Percentiles rank a stretch among this genome's conserved stretches.
Evolutionary conservation across 2,329 filamentous ascomycete species (phyloP).

Genomic region (Talaromyces sp.): DNA sequence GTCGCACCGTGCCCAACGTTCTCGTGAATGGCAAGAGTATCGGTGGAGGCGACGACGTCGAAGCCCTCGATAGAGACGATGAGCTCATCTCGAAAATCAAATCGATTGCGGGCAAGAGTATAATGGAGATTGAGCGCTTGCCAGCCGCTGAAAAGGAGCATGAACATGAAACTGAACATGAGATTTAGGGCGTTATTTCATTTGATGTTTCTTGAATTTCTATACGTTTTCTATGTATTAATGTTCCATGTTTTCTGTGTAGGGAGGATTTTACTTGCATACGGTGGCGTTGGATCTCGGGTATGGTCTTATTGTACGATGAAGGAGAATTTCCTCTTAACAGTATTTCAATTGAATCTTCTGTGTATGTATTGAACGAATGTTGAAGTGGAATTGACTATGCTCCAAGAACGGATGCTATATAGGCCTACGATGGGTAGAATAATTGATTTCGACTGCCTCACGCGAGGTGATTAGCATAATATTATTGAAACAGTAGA

Average conservation of each 20-base stretch:
- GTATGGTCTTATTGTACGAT: background rate
- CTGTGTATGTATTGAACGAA: background rate
- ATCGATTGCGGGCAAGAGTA: conserved; percentile 68
- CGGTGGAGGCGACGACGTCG: conserved; percentile 84
- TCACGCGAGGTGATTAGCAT: too few species aligned
- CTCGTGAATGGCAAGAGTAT: conserved; percentile 85
- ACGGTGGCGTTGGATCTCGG: conserved; percentile 13
- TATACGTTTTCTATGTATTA: conserved; percentile 6
- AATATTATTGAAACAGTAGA: too few species aligned
- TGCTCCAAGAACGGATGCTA: background rate
- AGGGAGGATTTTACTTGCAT: conserved; percentile 7
- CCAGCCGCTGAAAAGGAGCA: conserved; percentile 5
- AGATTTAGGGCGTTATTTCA: background rate
- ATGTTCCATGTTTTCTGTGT: background rate
- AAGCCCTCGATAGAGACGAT: conserved; percentile 65
- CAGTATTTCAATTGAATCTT: conserved; percentile 2
- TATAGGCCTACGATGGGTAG: too few species aligned
- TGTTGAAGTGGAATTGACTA: background rate
- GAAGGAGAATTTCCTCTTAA: background rate
- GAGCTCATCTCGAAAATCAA: conserved; percentile 70
- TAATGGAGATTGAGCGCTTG: conserved; percentile 40
- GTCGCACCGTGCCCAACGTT: conserved; percentile 87
- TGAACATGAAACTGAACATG: background rate
- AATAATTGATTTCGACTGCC: too few species aligned
- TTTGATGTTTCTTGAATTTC: background rate